Percentiles rank a stretch among this genome's conserved stretches.
These are phyloP conservation scores for Lachnellula occidentalis DNA, from an alignment of 2,329 filamentous ascomycete species.

Conservation along the genomic window DNA sequence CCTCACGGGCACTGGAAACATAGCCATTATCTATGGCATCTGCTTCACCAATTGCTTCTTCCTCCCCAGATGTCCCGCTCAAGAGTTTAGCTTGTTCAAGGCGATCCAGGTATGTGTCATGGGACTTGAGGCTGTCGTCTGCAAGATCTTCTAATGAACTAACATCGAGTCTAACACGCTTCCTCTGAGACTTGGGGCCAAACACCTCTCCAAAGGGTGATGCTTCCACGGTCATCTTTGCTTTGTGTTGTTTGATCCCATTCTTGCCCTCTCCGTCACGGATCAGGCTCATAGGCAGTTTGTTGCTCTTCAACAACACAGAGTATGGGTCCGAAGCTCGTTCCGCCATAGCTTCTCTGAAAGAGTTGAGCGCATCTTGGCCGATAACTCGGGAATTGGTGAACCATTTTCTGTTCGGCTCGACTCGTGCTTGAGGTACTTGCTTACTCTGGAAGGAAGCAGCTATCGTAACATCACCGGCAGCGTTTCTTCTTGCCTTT, in stretches of 20 bases:
- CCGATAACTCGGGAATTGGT: slow-evolving; percentile 86
- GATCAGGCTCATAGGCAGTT: slow-evolving; percentile 93
- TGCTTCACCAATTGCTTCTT: slow-evolving; percentile 42
- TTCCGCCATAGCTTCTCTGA: slow-evolving; percentile 88
- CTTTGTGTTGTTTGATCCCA: slow-evolving; percentile 84
- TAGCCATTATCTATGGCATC: slow-evolving; percentile 37
- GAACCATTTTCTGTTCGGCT: slow-evolving; percentile 98
- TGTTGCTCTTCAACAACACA: slow-evolving; percentile 94
- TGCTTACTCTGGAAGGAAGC: slow-evolving; percentile 81
- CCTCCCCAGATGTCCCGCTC: slow-evolving; percentile 59
- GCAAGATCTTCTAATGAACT: slow-evolving; percentile 78
- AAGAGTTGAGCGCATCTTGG: slow-evolving; percentile 79
- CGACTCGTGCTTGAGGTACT: slow-evolving; percentile 75
- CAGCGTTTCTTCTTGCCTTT: slow-evolving; percentile 73
- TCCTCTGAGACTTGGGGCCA: slow-evolving; percentile 87
- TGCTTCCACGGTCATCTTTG: slow-evolving; percentile 88
- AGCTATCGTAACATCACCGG: slow-evolving; percentile 78
- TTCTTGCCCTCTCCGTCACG: slow-evolving; percentile 71
- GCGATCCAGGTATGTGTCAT: slow-evolving; percentile 75
- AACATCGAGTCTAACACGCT: slow-evolving; percentile 83
- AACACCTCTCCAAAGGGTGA: slow-evolving; percentile 85
- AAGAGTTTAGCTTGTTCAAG: slow-evolving; percentile 73
- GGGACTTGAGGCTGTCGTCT: slow-evolving; percentile 70
- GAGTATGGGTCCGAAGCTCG: slow-evolving; percentile 86
- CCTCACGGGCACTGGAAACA: slow-evolving; percentile 64